A percentile compares a stretch with the other conserved stretches of the same genome.
Conservation (phyloP, 345 rosid species). For the Barbarea vulgaris region DNA sequence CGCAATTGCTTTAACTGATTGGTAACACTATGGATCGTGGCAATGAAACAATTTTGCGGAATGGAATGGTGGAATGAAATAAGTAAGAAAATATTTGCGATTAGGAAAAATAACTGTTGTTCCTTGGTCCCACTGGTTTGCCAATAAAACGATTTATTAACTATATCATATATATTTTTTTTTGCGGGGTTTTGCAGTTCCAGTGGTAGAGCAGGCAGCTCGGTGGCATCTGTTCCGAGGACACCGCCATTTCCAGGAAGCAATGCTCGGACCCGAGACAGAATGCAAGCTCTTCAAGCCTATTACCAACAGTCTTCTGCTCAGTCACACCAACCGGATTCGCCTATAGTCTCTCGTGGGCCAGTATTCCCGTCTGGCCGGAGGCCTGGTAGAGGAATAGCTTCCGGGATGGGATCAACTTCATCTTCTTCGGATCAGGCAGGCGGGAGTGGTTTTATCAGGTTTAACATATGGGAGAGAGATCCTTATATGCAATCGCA, state of each 20-base stretch:
- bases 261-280: slow-evolving; percentile 78
- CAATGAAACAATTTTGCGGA: not conserved
- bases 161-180: not conserved
- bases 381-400: slow-evolving; percentile 61
- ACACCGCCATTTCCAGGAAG: slow-evolving; percentile 89
- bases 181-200: slow-evolving; percentile 43
- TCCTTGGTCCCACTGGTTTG: not conserved
- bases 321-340: slow-evolving; percentile 51
- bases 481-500: slow-evolving; percentile 52
- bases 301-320: slow-evolving; percentile 73
- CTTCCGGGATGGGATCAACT: slow-evolving; percentile 54
- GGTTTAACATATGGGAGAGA: slow-evolving; percentile 75
- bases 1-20: not conserved
- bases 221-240: slow-evolving; percentile 60
- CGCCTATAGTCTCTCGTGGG: slow-evolving; percentile 55
- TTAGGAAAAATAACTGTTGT: not conserved
- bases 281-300: slow-evolving; percentile 93
- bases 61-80: not conserved
- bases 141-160: not conserved
- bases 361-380: slow-evolving; percentile 55
- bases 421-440: slow-evolving; percentile 74
- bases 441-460: slow-evolving; percentile 66
- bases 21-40: not conserved
- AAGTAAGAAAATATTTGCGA: not conserved
- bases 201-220: slow-evolving; percentile 71